Evolutionary conservation across 2,329 filamentous ascomycete species (phyloP), one percentile per base, ranked within the genome.

Genomic region (Talaromyces rugulosus): DNA sequence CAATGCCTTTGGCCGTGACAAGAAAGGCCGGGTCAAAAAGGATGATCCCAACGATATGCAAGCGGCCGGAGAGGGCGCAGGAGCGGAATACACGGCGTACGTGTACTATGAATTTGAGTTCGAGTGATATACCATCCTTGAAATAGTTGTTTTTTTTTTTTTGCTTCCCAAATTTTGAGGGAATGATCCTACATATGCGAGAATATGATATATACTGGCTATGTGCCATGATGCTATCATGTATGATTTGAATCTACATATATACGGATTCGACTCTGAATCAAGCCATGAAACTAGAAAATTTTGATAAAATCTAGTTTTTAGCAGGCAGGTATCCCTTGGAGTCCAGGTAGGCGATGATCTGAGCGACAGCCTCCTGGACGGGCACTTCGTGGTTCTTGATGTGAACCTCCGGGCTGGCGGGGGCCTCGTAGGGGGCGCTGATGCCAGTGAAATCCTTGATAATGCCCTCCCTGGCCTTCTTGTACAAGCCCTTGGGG

Each of bases 401-500:
- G 74, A 99, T 91, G 68, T 89, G 88, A 68, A 99, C 90, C 82
- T 99, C 95, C 1, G 95, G 86, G 62, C 87, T 87, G 75, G 88
- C 81, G 5, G 95, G 95, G 64, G 87, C 91, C 85, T 99, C 95
- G 75, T 99, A 99, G 1, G 95, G 95, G 33, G 94, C 92, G 67
- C 89, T 93, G 71, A 98, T 92, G 61, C 95, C 95, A 1, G 95
- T 99, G 75, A 99, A 99, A 69, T 98, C 92, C 79, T 96, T 95
- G 78, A 98, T 98, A 77, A 96, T 87, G 52, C 95, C 95, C 58
- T 90, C 89, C 52, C 94, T 83, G 12, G 95, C 95, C 86, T 96
- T 96, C 85, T 96, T 96, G 81, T 99, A 99, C 64, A 98, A 81
- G 5, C 94, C 95, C 86, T 99, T 99, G 56, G 95, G 95, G 74